Evolutionary conservation across 306 rosid species (phyloP).

Genomic region (Acacia crassicarpa): DNA sequence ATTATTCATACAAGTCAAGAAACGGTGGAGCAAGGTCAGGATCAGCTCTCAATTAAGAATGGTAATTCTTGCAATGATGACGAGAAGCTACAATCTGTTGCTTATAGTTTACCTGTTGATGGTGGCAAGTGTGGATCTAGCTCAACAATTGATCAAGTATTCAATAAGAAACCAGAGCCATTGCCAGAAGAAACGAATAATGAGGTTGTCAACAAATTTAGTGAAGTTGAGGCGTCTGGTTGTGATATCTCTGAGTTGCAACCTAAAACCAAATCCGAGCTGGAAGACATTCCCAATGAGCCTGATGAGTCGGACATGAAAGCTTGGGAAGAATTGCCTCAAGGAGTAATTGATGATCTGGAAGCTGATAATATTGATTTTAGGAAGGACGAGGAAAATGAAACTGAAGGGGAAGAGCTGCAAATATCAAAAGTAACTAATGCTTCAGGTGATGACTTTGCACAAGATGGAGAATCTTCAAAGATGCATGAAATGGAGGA

Average conservation of each 20-base stretch:
- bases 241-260: background rate
- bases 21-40: background rate
- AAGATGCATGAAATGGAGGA: background rate
- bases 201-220: background rate
- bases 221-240: background rate
- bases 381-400: slow-evolving; percentile 1
- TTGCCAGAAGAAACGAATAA: background rate
- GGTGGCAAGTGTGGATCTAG: background rate
- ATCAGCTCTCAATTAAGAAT: background rate
- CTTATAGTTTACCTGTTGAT: background rate
- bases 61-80: background rate
- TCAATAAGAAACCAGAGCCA: background rate
- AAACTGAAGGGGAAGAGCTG: background rate
- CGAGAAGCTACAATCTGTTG: background rate
- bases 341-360: slow-evolving; percentile 25
- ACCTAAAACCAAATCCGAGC: background rate
- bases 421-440: background rate
- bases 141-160: background rate
- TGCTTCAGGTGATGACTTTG: background rate
- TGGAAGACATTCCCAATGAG: background rate
- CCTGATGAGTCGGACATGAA: background rate
- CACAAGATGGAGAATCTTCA: background rate
- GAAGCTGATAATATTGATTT: background rate
- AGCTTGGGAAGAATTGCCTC: slow-evolving; percentile 27
- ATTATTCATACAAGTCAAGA: background rate